phyloP scores from a whole-genome alignment of 164 flowering plant genomes.

The Magnolia changhungtana region DNA sequence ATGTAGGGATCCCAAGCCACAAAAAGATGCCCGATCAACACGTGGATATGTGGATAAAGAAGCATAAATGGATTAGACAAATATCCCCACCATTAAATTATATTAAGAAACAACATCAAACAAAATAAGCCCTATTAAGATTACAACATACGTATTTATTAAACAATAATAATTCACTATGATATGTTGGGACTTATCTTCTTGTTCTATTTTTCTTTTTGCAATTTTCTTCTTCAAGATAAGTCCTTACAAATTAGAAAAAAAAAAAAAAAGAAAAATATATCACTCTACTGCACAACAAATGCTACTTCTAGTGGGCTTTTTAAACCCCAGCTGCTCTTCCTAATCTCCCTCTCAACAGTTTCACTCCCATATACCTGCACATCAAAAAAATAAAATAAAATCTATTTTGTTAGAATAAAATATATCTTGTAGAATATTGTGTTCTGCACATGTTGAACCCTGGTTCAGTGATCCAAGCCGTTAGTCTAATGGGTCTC shows the following conservation, averaged over 20 bases:
- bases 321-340: slow-evolving; percentile 43
- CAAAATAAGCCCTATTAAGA: background rate
- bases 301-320: background rate
- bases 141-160: background rate
- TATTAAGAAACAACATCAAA: background rate
- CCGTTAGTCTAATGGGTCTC: no score
- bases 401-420: background rate
- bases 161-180: background rate
- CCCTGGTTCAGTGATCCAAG: no score
- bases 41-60: no score
- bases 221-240: background rate
- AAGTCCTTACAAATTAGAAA: background rate
- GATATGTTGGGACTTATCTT: background rate
- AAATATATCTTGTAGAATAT: no score
- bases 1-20: no score
- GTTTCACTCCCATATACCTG: slow-evolving; percentile 95
- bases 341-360: slow-evolving; percentile 68
- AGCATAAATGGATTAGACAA: no score
- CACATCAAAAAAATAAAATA: slow-evolving; percentile 6
- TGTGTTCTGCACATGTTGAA: no score
- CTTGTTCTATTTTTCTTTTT: background rate
- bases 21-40: no score
- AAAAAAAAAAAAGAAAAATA: background rate
- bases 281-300: background rate
- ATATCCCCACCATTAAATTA: background rate